Conservation (phyloP, 176 grass and related monocot genomes). For the Carex kokanica region DNA sequence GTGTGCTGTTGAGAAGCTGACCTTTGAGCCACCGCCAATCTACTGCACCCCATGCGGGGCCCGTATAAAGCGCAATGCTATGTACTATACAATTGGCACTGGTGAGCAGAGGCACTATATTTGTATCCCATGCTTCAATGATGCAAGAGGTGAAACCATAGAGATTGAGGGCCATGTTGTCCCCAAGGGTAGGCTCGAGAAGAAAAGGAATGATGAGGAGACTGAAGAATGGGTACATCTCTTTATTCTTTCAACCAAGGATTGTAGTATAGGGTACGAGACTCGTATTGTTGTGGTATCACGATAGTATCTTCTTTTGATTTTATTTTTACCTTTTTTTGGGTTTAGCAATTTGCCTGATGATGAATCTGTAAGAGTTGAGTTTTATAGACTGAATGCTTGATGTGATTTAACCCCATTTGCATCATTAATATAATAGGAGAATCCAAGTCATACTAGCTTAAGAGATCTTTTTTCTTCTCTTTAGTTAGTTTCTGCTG, state of each 20-base stretch:
- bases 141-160: constrained; percentile 79
- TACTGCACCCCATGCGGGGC: constrained; percentile 95
- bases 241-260: not conserved
- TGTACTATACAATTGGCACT: constrained; percentile 83
- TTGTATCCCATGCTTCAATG: constrained; percentile 93
- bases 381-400: not conserved
- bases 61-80: constrained; percentile 94
- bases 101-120: constrained; percentile 90
- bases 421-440: not conserved
- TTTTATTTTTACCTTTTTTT: no score
- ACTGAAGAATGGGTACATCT: constrained; percentile 94
- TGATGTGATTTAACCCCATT: not conserved
- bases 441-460: not conserved
- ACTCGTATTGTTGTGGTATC: not conserved
- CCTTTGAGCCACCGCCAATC: constrained; percentile 97
- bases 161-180: constrained; percentile 68
- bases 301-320: not conserved
- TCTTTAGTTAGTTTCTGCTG: not conserved
- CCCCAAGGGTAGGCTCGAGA: constrained; percentile 72
- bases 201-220: constrained; percentile 98
- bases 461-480: not conserved
- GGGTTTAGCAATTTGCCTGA: not conserved
- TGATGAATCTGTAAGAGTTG: not conserved
- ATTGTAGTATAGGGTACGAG: not conserved
- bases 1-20: constrained; percentile 96